Conservation (phyloP, 208 protist genomes). For the Angomonas desouzai region DNA sequence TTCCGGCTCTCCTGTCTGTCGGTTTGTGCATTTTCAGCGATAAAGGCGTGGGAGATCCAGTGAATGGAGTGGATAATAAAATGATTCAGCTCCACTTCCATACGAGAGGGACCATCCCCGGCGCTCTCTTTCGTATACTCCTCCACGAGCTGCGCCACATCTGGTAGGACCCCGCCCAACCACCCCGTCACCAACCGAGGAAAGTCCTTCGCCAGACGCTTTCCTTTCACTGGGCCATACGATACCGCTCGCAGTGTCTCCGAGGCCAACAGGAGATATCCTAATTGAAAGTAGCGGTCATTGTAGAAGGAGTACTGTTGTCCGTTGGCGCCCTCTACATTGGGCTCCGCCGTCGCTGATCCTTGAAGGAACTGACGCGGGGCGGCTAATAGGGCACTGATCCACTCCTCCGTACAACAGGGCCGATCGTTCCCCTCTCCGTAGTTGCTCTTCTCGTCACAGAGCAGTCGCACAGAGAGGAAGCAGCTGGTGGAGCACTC, state of each 20-base stretch:
- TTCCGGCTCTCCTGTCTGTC: slow-evolving; percentile 12
- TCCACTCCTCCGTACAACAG: slow-evolving; percentile 65
- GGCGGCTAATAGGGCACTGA: slow-evolving; percentile 31
- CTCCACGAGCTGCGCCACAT: slow-evolving; percentile 38
- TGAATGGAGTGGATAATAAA: slow-evolving; percentile 53
- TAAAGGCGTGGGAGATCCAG: slow-evolving; percentile 45
- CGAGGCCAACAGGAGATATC: slow-evolving; percentile 46
- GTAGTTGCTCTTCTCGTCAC: slow-evolving; percentile 44
- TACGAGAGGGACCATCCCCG: slow-evolving; percentile 23
- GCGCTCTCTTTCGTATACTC: slow-evolving; percentile 7
- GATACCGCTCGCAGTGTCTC: slow-evolving; percentile 53
- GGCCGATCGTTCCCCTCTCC: slow-evolving; percentile 84
- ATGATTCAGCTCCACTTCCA: slow-evolving; percentile 64
- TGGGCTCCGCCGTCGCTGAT: not conserved
- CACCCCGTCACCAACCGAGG: slow-evolving; percentile 27
- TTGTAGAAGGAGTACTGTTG: slow-evolving; percentile 13
- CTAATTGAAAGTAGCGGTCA: slow-evolving; percentile 52
- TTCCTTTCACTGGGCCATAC: slow-evolving; percentile 21
- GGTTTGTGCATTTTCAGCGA: slow-evolving; percentile 33
- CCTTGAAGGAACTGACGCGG: not conserved
- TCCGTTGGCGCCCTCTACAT: not conserved
- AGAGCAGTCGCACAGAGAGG: slow-evolving; percentile 53
- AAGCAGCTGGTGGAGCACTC: slow-evolving; percentile 17
- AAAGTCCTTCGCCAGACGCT: slow-evolving; percentile 48
- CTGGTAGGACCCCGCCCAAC: slow-evolving; percentile 34